Evolutionary conservation across 1,284 basidiomycete genomes (phyloP).

Genomic region (Ustilago trichophora): DNA sequence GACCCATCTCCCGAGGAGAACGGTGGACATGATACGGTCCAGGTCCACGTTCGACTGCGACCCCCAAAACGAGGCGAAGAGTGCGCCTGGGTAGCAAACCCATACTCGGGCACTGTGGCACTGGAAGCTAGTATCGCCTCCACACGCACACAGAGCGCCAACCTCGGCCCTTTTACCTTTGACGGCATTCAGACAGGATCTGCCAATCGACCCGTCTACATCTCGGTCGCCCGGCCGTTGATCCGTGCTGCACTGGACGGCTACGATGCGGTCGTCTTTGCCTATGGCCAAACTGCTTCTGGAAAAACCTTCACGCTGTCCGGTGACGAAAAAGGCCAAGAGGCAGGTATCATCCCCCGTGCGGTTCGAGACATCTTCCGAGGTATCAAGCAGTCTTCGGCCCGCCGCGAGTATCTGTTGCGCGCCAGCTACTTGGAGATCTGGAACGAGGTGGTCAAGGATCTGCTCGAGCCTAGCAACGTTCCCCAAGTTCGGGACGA

Average conservation of each 20-base stretch:
- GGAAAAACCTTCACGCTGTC: slow-evolving; percentile 58
- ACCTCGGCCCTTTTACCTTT: slow-evolving; percentile 56
- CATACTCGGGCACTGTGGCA: slow-evolving; percentile 36
- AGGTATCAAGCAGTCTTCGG: slow-evolving; percentile 66
- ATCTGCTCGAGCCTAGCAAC: slow-evolving; percentile 81
- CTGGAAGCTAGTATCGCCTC: slow-evolving; percentile 45
- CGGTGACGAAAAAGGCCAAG: slow-evolving; percentile 68
- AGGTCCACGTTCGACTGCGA: slow-evolving; percentile 55
- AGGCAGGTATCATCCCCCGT: slow-evolving; percentile 59
- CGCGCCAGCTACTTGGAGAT: slow-evolving; percentile 87
- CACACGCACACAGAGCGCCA: slow-evolving; percentile 39
- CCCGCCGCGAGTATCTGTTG: slow-evolving; percentile 82
- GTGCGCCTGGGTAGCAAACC: slow-evolving; percentile 55
- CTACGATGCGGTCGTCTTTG: slow-evolving; percentile 61
- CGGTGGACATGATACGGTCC: slow-evolving; percentile 28
- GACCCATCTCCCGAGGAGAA: slow-evolving; percentile 1
- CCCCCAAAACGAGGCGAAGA: slow-evolving; percentile 48
- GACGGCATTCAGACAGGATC: slow-evolving; percentile 82
- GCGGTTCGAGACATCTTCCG: slow-evolving; percentile 65
- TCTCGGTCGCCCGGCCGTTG: slow-evolving; percentile 82
- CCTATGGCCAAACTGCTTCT: slow-evolving; percentile 67
- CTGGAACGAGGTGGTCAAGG: slow-evolving; percentile 93
- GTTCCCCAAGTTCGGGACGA: slow-evolving; percentile 60
- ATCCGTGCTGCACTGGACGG: slow-evolving; percentile 69
- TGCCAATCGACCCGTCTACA: slow-evolving; percentile 85